These are phyloP conservation scores for Colletotrichum tamarilloi DNA, from an alignment of 2,329 filamentous ascomycete species.

Conservation along the genomic window DNA sequence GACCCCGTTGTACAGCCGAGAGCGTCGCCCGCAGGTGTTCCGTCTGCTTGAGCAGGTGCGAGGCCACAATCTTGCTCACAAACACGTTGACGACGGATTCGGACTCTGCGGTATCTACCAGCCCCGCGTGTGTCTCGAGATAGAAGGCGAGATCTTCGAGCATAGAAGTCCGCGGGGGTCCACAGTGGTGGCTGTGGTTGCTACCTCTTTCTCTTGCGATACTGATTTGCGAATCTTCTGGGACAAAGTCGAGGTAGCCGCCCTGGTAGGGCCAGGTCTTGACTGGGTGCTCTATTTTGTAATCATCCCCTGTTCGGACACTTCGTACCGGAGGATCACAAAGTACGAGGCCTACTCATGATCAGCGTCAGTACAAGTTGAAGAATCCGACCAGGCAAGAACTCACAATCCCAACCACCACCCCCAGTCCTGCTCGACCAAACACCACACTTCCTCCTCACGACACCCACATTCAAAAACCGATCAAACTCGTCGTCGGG, in stretches of 20 bases:
- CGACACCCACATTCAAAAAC: slow-evolving; percentile 38
- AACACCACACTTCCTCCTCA: slow-evolving; percentile 38
- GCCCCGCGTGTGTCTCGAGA: slow-evolving; percentile 35
- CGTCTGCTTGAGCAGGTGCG: slow-evolving; percentile 39
- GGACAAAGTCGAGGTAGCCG: slow-evolving; percentile 42
- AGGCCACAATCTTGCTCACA: slow-evolving; percentile 40
- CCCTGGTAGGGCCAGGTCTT: slow-evolving; percentile 38
- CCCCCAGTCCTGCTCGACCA: slow-evolving; percentile 36
- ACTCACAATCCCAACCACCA: slow-evolving; percentile 39
- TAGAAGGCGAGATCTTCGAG: slow-evolving; percentile 42
- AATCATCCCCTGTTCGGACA: slow-evolving; percentile 37
- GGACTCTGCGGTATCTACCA: slow-evolving; percentile 21
- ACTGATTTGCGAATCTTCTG: slow-evolving; percentile 35
- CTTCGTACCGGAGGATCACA: slow-evolving; percentile 39
- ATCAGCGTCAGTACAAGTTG: not conserved
- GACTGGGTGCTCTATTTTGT: slow-evolving; percentile 31
- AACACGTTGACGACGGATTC: slow-evolving; percentile 36
- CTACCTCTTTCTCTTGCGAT: not conserved
- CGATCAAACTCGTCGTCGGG: slow-evolving; percentile 31
- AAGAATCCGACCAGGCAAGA: too few species aligned
- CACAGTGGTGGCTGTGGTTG: not conserved
- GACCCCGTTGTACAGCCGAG: slow-evolving; percentile 38
- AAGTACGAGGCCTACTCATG: slow-evolving; percentile 35
- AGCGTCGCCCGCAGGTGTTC: slow-evolving; percentile 39
- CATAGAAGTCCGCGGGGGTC: slow-evolving; percentile 38